Conservation (phyloP, 1,284 basidiomycete genomes). For the Leccinum pachyderme region DNA sequence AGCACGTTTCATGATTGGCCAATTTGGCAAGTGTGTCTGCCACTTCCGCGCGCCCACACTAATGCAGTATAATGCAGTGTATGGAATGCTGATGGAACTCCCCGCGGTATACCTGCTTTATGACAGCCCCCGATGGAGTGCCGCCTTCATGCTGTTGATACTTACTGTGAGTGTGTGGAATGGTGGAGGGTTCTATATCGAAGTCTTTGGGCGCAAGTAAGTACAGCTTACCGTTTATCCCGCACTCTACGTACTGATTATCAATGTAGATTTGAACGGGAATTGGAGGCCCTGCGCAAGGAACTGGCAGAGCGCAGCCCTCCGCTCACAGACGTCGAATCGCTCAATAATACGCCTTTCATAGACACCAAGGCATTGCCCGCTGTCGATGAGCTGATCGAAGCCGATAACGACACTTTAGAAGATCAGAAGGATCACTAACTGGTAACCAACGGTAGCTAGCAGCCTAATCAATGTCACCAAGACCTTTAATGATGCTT, state of each 20-base stretch:
- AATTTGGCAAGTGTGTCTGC: conserved; percentile 59
- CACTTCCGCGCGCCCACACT: not conserved
- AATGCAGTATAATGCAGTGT: conserved; percentile 48
- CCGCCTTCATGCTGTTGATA: conserved; percentile 72
- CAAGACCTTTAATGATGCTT: conserved; percentile 14
- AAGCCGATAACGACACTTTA: conserved; percentile 1
- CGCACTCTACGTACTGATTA: conserved; percentile 7
- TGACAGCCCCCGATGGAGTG: conserved; percentile 72
- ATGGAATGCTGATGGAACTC: conserved; percentile 82
- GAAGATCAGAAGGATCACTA: conserved; percentile 31
- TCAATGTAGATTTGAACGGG: conserved; percentile 75
- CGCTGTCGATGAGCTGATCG: conserved; percentile 13
- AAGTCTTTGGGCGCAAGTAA: conserved; percentile 92
- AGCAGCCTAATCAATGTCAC: conserved; percentile 13
- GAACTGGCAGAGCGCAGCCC: conserved; percentile 76
- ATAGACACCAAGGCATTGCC: conserved; percentile 25
- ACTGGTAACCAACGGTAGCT: not conserved
- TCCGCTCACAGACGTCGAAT: conserved; percentile 38
- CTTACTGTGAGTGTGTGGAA: conserved; percentile 86
- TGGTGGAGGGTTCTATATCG: conserved; percentile 85
- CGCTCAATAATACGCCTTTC: conserved; percentile 33
- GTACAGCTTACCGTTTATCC: conserved; percentile 30
- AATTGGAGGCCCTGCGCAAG: conserved; percentile 84
- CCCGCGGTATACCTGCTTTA: conserved; percentile 84
- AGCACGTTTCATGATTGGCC: conserved; percentile 79